Percentiles rank a stretch among this genome's conserved stretches.
Evolutionary conservation across 164 flowering plant species (phyloP).

Genomic region (Protea cynaroides): DNA sequence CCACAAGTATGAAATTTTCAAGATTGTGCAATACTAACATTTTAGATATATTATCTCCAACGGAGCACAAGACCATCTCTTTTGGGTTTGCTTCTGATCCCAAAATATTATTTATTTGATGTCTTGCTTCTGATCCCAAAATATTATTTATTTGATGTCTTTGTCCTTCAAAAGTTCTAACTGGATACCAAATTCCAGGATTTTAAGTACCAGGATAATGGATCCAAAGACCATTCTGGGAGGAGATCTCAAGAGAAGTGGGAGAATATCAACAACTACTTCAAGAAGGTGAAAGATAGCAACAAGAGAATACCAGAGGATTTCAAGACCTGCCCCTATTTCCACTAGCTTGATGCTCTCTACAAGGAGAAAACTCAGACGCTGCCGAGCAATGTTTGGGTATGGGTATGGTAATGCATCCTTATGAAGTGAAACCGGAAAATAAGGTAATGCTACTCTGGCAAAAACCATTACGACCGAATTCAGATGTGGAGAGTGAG

Average conservation of each 20-base stretch:
- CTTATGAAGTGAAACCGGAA: slow-evolving; percentile 22
- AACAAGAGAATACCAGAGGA: slow-evolving; percentile 50
- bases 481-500: background rate
- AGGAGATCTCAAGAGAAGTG: slow-evolving; percentile 68
- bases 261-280: slow-evolving; percentile 79
- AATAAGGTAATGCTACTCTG: slow-evolving; percentile 12
- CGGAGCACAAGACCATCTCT: too few species aligned
- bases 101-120: too few species aligned
- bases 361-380: slow-evolving; percentile 25
- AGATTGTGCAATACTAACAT: too few species aligned
- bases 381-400: too few species aligned
- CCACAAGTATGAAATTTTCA: too few species aligned
- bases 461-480: background rate
- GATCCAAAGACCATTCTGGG: slow-evolving; percentile 61
- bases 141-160: too few species aligned
- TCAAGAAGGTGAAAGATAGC: slow-evolving; percentile 53
- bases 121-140: too few species aligned
- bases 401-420: too few species aligned
- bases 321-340: slow-evolving; percentile 65
- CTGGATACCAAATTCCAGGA: too few species aligned
- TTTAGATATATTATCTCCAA: too few species aligned
- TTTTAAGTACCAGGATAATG: slow-evolving; percentile 37
- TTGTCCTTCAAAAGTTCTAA: too few species aligned
- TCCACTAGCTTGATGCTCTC: slow-evolving; percentile 54
- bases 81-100: too few species aligned